Conservation (phyloP, 2,329 filamentous ascomycete genomes). For the Cryphonectria radicalis region DNA sequence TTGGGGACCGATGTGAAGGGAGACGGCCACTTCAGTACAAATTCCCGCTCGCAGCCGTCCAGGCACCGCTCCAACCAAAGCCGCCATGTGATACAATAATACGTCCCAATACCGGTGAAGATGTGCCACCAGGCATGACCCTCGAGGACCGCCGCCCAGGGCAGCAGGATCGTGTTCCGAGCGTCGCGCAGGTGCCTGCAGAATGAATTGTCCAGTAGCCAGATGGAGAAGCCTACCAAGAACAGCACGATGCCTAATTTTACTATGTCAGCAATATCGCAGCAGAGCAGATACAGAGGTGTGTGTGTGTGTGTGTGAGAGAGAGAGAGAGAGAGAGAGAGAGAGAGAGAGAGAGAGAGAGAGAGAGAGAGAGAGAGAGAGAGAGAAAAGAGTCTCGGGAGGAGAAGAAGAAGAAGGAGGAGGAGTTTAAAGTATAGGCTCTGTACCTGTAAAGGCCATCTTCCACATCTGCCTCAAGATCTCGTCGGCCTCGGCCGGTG, state of each 20-base stretch:
- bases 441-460: constrained; percentile 63
- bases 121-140: constrained; percentile 70
- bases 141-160: constrained; percentile 76
- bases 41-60: constrained; percentile 74
- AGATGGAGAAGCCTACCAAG: constrained; percentile 74
- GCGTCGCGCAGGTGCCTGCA: constrained; percentile 68
- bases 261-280: background rate
- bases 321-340: too few relatives aligned
- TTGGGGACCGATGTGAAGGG: constrained; percentile 58
- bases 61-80: constrained; percentile 80
- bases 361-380: too few relatives aligned
- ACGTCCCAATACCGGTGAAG: constrained; percentile 81
- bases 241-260: constrained; percentile 68
- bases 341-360: too few relatives aligned
- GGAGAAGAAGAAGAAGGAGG: background rate
- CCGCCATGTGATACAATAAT: constrained; percentile 84
- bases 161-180: constrained; percentile 71
- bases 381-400: background rate
- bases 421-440: constrained; percentile 34
- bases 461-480: constrained; percentile 71
- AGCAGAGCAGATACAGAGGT: background rate
- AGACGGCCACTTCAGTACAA: constrained; percentile 70
- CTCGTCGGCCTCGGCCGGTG: constrained; percentile 52
- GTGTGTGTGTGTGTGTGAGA: background rate
- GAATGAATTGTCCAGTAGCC: constrained; percentile 79